A percentile compares a stretch with the other conserved stretches of the same genome.
Conservation (phyloP, 2,329 filamentous ascomycete genomes). For the Cryoendolithus antarcticus region DNA sequence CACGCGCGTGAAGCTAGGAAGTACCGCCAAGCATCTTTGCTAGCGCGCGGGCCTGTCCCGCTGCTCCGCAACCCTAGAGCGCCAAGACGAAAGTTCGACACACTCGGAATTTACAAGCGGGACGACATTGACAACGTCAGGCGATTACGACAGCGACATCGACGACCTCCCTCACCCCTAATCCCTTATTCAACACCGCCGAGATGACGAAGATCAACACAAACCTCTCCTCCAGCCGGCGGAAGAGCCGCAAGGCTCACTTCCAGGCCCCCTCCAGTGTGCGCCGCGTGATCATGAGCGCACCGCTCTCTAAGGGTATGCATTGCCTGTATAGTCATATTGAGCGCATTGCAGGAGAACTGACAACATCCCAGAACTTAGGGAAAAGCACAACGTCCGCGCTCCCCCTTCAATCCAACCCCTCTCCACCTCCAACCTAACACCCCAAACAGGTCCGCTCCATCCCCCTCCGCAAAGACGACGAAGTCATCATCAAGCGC, state of each 20-base stretch:
- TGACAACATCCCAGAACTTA: conserved; percentile 48
- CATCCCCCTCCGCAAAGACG: conserved; percentile 95
- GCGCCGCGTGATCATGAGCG: conserved; percentile 94
- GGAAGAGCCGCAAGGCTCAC: conserved; percentile 99
- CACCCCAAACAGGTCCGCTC: conserved; percentile 58
- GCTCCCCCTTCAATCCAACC: neutral
- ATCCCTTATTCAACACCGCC: conserved; percentile 22
- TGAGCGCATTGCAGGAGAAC: too few relatives aligned
- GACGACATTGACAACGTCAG: neutral
- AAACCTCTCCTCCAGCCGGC: conserved; percentile 66
- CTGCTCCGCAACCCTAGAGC: neutral
- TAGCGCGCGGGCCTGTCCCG: too few relatives aligned
- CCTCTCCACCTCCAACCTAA: neutral
- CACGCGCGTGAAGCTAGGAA: too few relatives aligned
- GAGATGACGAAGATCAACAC: conserved; percentile 62
- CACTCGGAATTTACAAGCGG: too few relatives aligned
- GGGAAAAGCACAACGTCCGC: conserved; percentile 93
- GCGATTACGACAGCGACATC: conserved; percentile 9
- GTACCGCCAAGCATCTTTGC: too few relatives aligned
- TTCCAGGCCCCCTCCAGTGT: conserved; percentile 89
- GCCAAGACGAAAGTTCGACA: too few relatives aligned
- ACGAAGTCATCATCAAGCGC: conserved; percentile 68
- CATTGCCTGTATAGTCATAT: neutral
- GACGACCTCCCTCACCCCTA: conserved; percentile 5
- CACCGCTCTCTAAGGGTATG: conserved; percentile 70